Evolutionary conservation across 2,329 filamentous ascomycete genomes (phyloP).

Genomic region (Blastomyces emzantsi): DNA sequence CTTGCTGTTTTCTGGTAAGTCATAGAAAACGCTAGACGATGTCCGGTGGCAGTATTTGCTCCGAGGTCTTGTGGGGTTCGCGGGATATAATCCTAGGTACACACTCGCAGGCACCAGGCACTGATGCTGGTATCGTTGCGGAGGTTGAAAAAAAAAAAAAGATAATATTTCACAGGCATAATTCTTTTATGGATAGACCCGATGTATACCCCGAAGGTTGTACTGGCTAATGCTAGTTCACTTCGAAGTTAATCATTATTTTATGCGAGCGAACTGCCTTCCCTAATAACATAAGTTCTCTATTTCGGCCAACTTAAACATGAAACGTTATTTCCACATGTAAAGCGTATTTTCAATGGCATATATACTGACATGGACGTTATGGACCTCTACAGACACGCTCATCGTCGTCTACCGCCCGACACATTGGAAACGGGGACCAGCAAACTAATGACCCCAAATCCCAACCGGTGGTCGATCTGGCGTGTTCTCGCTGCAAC

Average conservation of each 20-base stretch:
- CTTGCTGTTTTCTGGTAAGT: not conserved
- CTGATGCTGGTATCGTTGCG: not conserved
- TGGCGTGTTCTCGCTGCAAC: constrained; percentile 27
- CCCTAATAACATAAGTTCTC: not conserved
- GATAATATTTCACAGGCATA: not conserved
- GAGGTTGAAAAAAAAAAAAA: not conserved
- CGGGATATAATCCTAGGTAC: constrained; percentile 20
- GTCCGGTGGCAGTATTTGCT: not conserved
- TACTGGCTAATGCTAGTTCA: not conserved
- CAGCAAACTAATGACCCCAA: constrained; percentile 30
- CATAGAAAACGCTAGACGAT: not conserved
- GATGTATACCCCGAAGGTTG: not conserved
- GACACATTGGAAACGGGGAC: not conserved
- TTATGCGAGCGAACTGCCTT: not conserved
- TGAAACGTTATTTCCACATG: not conserved
- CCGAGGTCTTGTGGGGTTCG: constrained; percentile 14
- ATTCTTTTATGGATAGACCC: not conserved
- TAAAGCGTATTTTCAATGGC: not conserved
- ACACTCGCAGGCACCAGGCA: constrained; percentile 8
- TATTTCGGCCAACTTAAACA: not conserved
- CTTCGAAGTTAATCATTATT: not conserved
- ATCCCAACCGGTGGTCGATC: constrained; percentile 25
- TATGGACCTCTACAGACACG: not conserved
- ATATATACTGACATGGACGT: not conserved
- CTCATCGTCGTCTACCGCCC: not conserved